These are phyloP conservation scores for Pestalotiopsis sp. DNA, from an alignment of 2,329 filamentous ascomycete species.

Conservation along the genomic window DNA sequence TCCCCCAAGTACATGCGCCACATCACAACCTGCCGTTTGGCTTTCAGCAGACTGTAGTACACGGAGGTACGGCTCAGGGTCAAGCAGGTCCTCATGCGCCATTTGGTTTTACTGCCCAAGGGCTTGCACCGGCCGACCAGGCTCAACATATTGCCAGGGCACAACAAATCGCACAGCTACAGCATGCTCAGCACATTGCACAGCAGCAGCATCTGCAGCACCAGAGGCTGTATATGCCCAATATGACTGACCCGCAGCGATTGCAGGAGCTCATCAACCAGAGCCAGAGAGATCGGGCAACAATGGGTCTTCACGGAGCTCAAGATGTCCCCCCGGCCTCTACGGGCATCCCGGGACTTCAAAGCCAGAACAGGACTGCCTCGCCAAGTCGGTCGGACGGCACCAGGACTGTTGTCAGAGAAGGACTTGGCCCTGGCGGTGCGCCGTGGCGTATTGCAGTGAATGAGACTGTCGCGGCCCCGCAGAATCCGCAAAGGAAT, in stretches of 20 bases:
- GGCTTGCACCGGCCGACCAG: too few relatives aligned
- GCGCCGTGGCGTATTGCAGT: constrained; percentile 54
- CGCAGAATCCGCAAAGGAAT: constrained; percentile 18
- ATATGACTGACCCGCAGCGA: constrained; percentile 43
- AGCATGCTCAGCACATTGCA: not conserved
- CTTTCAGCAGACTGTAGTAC: constrained; percentile 16
- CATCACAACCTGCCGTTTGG: constrained; percentile 23
- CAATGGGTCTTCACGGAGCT: constrained; percentile 42
- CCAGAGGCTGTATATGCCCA: constrained; percentile 18
- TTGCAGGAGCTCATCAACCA: constrained; percentile 39
- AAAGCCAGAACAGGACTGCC: constrained; percentile 27
- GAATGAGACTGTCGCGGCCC: constrained; percentile 39
- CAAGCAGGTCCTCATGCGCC: constrained; percentile 15
- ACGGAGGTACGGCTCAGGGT: not conserved
- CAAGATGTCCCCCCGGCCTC: constrained; percentile 30
- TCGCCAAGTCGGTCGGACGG: constrained; percentile 35
- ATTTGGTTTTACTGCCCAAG: constrained; percentile 14
- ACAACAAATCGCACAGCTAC: constrained; percentile 20
- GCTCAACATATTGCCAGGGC: constrained; percentile 5
- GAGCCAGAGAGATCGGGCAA: constrained; percentile 43
- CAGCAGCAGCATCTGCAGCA: constrained; percentile 10
- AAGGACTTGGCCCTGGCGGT: constrained; percentile 52
- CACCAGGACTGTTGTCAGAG: constrained; percentile 47
- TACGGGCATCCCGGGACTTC: constrained; percentile 25
- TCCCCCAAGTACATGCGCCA: constrained; percentile 14